Conservation (phyloP, 306 rosid species). For the Cucurbita ficifolia region DNA sequence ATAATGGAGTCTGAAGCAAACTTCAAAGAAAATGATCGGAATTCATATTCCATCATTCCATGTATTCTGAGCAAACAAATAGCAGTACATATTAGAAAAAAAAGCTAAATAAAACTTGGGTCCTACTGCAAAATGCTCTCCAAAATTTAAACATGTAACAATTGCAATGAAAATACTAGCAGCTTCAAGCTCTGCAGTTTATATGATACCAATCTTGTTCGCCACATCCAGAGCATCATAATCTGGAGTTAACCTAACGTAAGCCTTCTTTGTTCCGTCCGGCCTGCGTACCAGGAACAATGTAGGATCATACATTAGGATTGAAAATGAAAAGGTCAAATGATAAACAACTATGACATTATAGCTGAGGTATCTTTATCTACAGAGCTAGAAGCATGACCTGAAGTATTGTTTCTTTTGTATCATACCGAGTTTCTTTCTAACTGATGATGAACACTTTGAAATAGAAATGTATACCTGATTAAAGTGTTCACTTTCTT, state of each 20-base stretch:
- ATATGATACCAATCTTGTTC: constrained; percentile 4
- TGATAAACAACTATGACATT: background rate
- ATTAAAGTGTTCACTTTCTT: constrained; percentile 7
- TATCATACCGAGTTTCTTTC: background rate
- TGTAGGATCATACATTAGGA: background rate
- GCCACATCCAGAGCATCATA: constrained; percentile 5
- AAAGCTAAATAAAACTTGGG: background rate
- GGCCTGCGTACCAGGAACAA: background rate
- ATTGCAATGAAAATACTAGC: background rate
- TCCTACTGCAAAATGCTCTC: background rate
- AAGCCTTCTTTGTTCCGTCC: background rate
- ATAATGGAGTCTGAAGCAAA: background rate
- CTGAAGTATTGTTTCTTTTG: background rate
- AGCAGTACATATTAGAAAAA: background rate
- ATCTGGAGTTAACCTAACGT: constrained; percentile 2
- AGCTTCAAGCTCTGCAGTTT: background rate
- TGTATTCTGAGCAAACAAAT: background rate
- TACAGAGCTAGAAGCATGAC: background rate
- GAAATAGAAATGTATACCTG: background rate
- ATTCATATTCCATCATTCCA: background rate
- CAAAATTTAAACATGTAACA: constrained; percentile 3
- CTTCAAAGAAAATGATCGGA: background rate
- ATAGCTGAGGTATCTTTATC: background rate
- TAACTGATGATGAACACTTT: background rate
- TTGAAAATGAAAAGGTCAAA: background rate